Conservation (phyloP, 352 stramenopile genomes). For the Thraustochytrium striatum region DNA sequence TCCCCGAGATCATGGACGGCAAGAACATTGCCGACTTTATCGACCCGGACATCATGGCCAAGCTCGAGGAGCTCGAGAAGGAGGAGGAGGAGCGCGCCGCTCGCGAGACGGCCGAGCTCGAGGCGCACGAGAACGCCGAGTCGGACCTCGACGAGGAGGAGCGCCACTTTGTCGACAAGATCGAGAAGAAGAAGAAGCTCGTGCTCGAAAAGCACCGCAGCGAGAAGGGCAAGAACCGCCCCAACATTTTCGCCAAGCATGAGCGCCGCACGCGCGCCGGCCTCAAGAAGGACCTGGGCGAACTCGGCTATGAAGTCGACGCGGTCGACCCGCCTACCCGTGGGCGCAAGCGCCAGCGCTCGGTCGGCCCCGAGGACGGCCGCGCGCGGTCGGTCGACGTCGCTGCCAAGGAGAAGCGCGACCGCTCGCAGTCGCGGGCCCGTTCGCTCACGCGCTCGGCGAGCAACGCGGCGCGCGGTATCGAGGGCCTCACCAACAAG, state of each 20-base stretch:
- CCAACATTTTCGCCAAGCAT: slow-evolving; percentile 9
- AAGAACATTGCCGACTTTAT: slow-evolving; percentile 99
- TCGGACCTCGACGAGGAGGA: slow-evolving; percentile 90
- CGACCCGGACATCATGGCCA: slow-evolving; percentile 94
- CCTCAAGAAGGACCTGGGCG: slow-evolving; percentile 15
- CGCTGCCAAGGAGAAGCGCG: not conserved
- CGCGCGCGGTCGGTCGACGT: not conserved
- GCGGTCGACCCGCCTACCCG: not conserved
- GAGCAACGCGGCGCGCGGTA: not conserved
- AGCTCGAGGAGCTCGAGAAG: slow-evolving; percentile 87
- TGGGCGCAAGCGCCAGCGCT: slow-evolving; percentile 37
- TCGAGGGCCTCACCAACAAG: not conserved
- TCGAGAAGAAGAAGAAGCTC: slow-evolving; percentile 86
- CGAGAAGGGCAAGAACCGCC: slow-evolving; percentile 41
- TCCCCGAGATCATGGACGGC: slow-evolving; percentile 98
- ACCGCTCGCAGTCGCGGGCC: not conserved
- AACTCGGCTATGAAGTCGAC: slow-evolving; percentile 40
- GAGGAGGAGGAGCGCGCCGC: slow-evolving; percentile 86
- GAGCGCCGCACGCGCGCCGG: not conserved
- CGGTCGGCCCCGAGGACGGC: not conserved
- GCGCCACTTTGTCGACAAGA: slow-evolving; percentile 73
- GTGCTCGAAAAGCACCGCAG: slow-evolving; percentile 48
- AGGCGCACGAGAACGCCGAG: slow-evolving; percentile 76
- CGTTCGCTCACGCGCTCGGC: not conserved
- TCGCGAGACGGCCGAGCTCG: slow-evolving; percentile 70